Evolutionary conservation across 2,329 filamentous ascomycete species (phyloP), one percentile per base, ranked within the genome.

Genomic region (Trichoderma afroharzianum): DNA sequence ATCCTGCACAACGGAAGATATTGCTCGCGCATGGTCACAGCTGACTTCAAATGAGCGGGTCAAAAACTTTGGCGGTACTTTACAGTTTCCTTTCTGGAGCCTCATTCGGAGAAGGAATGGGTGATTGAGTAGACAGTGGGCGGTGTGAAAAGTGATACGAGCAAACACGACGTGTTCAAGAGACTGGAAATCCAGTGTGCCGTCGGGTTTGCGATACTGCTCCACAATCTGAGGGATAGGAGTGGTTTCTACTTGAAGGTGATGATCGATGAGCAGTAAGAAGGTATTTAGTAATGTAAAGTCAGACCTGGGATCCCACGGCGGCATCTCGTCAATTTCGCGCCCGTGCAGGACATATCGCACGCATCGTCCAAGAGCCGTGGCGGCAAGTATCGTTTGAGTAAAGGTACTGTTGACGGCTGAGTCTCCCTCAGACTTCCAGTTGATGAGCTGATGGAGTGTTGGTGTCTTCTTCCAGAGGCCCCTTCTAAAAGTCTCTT

Each of bases 91-190:
- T 11, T 69, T 69, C 28, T 69, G 57, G 21, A 69, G 67, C 28
- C 67, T 50, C 67, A 69, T 69, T 12, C 67, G 67, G 14, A 69
- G 67, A 21, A 69, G 67, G 11, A 69, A 69, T 53, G 67, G 67
- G 11, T 69, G 67, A 15, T 69, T 69, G 15, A 69, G 67, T 8
- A 69, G 67, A 18, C 67, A 69, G 57, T 69, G 57, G 30, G 67
- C 57, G 1, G 67, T 69, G 57, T 69, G 67, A 18, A 69, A 69
- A 9, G 33, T 30, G 24, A 69, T 69, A 15, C 67, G 67, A 30
- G 67, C 67, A 62, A 69, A 69, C 57, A 69, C 39, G 21, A 69
- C 67, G 26, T 69, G 67, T 14, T 69, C 67, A n/a, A 69, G 67
- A 28, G 67, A 69, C 11, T 69, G 67, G 14, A 69, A 69, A 24